Evolutionary conservation across 140 eudicot species (phyloP).

Genomic region (Stevia rebaudiana): DNA sequence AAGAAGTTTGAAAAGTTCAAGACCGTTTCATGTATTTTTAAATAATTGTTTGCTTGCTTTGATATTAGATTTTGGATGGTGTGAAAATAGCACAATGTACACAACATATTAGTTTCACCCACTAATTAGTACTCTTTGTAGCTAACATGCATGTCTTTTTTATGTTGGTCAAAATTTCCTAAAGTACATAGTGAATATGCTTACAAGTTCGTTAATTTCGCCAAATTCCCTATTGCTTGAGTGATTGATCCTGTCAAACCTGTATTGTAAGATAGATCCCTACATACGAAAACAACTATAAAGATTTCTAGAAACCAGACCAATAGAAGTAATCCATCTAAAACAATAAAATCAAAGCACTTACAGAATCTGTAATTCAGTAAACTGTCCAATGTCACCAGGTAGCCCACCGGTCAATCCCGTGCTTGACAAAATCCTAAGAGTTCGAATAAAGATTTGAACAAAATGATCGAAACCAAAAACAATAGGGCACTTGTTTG

Average conservation of each 20-base stretch:
- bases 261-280: conserved; percentile 11
- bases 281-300: neutral
- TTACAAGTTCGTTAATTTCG: conserved; percentile 11
- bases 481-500: neutral
- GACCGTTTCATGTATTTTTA: too few relatives aligned
- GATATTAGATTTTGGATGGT: too few relatives aligned
- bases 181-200: neutral
- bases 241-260: neutral
- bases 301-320: neutral
- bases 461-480: neutral
- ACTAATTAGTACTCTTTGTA: too few relatives aligned
- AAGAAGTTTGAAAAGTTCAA: too few relatives aligned
- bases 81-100: too few relatives aligned
- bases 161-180: too few relatives aligned
- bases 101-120: too few relatives aligned
- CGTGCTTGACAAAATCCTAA: neutral
- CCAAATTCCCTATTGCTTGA: neutral
- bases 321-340: neutral
- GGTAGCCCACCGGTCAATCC: conserved; percentile 21
- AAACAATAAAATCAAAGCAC: neutral
- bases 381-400: conserved; percentile 27
- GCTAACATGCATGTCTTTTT: too few relatives aligned
- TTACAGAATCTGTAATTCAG: conserved; percentile 22
- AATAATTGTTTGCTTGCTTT: too few relatives aligned
- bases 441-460: too few relatives aligned